Conservation (phyloP, 345 rosid genomes). For the Eucalyptus regnans region DNA sequence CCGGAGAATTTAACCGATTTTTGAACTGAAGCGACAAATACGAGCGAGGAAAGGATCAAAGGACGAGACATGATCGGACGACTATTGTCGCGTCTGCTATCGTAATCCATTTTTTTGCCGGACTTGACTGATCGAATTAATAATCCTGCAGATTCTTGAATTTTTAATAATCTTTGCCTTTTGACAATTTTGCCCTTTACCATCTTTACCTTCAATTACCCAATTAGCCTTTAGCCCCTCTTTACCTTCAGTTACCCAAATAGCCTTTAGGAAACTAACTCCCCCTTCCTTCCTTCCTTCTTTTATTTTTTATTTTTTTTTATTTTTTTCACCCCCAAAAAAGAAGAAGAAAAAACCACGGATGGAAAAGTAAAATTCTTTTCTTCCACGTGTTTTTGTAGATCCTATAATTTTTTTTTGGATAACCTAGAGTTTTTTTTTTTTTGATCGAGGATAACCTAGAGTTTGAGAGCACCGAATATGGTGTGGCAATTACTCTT, state of each 20-base stretch:
- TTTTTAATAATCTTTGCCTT: not conserved
- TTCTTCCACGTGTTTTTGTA: not conserved
- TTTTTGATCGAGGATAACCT: not conserved
- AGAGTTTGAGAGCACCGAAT: not conserved
- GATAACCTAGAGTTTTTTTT: not conserved
- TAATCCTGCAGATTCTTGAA: not conserved
- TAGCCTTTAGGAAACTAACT: no score
- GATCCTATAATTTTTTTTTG: not conserved
- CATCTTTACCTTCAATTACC: not conserved
- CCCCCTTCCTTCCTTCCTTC: rapidly evolving
- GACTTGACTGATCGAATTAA: not conserved
- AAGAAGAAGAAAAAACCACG: no score
- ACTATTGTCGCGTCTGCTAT: not conserved
- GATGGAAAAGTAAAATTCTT: not conserved
- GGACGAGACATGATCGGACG: not conserved
- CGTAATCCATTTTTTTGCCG: not conserved
- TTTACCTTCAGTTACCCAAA: no score
- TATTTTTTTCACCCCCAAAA: no score
- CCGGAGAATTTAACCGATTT: not conserved
- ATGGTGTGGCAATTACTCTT: not conserved
- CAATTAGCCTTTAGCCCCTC: not conserved
- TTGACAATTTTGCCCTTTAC: not conserved
- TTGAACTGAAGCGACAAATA: not conserved
- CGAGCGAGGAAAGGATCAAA: not conserved
- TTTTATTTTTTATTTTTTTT: no score